Base-by-base conservation (phyloP, 2,329 filamentous ascomycete species). In the Beauveria rudraprayagi region DNA sequence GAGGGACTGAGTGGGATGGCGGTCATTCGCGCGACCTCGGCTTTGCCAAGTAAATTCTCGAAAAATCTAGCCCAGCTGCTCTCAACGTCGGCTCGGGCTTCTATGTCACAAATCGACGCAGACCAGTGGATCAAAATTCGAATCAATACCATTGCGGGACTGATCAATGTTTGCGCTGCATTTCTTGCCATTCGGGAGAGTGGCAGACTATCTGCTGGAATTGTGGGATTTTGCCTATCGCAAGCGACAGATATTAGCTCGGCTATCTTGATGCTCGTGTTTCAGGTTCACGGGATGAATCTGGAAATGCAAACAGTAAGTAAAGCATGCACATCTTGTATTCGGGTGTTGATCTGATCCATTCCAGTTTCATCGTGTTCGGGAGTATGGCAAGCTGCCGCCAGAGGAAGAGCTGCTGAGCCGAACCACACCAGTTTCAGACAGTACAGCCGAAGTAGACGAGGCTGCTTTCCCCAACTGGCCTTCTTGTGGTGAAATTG, bases 111-210 rank as follows among this genome's bases (percentile, higher is more conserved):
- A 30, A 46, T 61, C 19, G 83, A 83, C 67, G 78, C 78, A 62
- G 84, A 85, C 66, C 78, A 82, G 8, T 85, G 82, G 82, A 78
- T 85, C 5, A 75, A 77, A 1, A 74, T 84, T 47, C 77, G 82
- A 5, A 74, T 82, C 6, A 81, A 84, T 63, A 75, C 83, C 64
- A 77, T 81, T 59, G 82, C 81, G 1, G 79, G 80, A 0, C 68
- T 82, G 2, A 79, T 83, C 9, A 77, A 78, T 11, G 73, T 82
- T 1, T 73, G 73, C 6, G 81, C 81, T 0, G 82, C 81, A 8
- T 73, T 76, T 52, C 80, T 84, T 46, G 82, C 82, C 4, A 74
- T 82, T 9, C 75, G 74, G 17, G 75, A 80, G 64, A 74, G 76
- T 14, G 76, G 76, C 17, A 64, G 73, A 0, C 74, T 83, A 3